phyloP scores from a whole-genome alignment of 208 protist genomes.

The Crithidia thermophila region DNA sequence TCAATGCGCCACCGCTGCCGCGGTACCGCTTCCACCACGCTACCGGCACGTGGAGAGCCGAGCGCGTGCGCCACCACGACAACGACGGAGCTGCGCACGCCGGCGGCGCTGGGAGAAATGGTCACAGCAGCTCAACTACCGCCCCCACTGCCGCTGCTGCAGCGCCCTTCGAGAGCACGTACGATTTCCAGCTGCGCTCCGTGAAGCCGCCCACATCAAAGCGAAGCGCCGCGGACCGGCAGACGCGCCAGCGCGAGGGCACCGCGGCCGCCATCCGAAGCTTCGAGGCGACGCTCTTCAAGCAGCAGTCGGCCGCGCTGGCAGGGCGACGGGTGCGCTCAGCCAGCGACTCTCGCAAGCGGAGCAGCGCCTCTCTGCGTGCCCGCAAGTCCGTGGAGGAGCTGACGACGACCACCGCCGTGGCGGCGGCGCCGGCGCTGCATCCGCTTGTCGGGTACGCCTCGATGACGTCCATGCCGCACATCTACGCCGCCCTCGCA shows the following conservation, averaged over 20 bases:
- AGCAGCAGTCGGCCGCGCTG: background rate
- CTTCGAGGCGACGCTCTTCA: conserved; percentile 43
- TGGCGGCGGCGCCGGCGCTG: background rate
- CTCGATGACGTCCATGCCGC: conserved; percentile 43
- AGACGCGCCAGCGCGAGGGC: conserved; percentile 15
- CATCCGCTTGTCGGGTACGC: conserved; percentile 73
- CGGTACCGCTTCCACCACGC: conserved; percentile 47
- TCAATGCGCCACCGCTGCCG: conserved; percentile 47
- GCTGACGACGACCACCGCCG: background rate
- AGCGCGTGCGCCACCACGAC: background rate
- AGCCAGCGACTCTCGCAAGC: background rate
- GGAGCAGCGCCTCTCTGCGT: background rate
- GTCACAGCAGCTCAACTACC: background rate
- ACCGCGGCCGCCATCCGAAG: conserved; percentile 32
- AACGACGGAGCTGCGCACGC: background rate
- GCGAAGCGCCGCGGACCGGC: conserved; percentile 12
- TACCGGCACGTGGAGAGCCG: conserved; percentile 43
- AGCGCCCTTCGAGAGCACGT: conserved; percentile 54
- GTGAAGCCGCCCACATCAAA: conserved; percentile 29
- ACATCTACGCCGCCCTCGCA: conserved; percentile 48
- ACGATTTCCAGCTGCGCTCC: conserved; percentile 63
- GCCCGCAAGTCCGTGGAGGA: conserved; percentile 3
- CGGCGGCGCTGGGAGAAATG: background rate
- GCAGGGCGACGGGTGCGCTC: background rate
- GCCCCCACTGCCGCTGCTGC: background rate